Conservation (phyloP, 225 moss, liverwort and hornwort genomes). For the Pleurozium schreberi region DNA sequence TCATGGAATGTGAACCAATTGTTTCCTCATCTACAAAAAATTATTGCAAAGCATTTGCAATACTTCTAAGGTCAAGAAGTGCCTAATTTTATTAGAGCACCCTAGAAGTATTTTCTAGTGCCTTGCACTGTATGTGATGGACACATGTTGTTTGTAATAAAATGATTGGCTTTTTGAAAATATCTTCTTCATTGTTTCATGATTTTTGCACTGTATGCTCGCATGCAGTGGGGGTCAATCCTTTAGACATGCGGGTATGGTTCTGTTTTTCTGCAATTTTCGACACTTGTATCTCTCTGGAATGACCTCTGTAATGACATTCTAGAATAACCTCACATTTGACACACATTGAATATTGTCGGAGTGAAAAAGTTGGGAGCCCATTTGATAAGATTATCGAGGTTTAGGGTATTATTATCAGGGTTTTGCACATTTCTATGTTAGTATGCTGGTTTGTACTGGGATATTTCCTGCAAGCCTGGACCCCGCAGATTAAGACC, state of each 20-base stretch:
- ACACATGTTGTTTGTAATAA: too few species aligned
- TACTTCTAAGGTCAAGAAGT: too few species aligned
- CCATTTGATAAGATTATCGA: not conserved
- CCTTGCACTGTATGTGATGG: too few species aligned
- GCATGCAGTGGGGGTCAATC: conserved; percentile 70
- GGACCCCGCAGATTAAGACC: not conserved
- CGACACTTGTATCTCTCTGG: not conserved
- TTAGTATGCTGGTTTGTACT: not conserved
- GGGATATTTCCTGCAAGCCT: not conserved
- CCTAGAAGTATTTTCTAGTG: too few species aligned
- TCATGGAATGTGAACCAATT: too few species aligned
- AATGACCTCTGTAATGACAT: not conserved
- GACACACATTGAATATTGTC: not conserved
- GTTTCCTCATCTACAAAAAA: too few species aligned
- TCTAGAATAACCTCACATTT: not conserved
- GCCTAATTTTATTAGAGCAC: too few species aligned
- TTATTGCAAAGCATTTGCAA: too few species aligned
- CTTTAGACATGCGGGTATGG: conserved; percentile 60
- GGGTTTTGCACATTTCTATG: not conserved
- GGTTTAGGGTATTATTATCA: not conserved
- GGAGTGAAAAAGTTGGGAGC: not conserved
- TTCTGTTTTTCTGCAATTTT: not conserved
- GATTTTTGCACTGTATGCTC: too few species aligned
- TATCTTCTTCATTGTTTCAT: too few species aligned
- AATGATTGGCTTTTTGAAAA: too few species aligned